A percentile compares a stretch with the other conserved stretches of the same genome.
These are phyloP conservation scores for Zymoseptoria ardabiliae DNA, from an alignment of 2,329 filamentous ascomycete species.

Conservation along the genomic window DNA sequence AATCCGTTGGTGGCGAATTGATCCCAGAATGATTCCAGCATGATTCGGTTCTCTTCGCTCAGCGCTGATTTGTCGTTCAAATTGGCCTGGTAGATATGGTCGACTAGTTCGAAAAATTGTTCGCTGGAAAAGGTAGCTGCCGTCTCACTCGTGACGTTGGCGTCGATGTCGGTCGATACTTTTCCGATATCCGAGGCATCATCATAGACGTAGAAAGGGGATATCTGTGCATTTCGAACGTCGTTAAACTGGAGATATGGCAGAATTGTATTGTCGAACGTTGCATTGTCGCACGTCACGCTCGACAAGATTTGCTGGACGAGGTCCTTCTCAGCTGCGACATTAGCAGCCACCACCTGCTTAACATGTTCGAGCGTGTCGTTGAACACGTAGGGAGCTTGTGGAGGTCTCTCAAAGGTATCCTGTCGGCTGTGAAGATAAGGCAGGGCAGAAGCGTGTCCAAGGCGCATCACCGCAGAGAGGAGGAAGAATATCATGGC, in stretches of 20 bases:
- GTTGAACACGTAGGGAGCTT: slow-evolving; percentile 66
- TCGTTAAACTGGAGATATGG: slow-evolving; percentile 59
- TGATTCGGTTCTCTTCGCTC: slow-evolving; percentile 58
- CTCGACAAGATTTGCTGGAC: slow-evolving; percentile 59
- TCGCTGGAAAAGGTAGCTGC: slow-evolving; percentile 71
- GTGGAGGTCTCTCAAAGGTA: slow-evolving; percentile 63
- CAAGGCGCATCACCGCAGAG: not conserved
- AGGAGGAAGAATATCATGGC: not conserved
- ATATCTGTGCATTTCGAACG: slow-evolving; percentile 34
- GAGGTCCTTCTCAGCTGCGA: slow-evolving; percentile 52
- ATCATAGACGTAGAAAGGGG: slow-evolving; percentile 44
- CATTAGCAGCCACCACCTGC: slow-evolving; percentile 52
- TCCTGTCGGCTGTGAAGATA: slow-evolving; percentile 28
- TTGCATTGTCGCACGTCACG: slow-evolving; percentile 45
- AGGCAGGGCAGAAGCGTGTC: not conserved
- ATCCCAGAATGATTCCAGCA: slow-evolving; percentile 67
- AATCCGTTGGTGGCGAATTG: slow-evolving; percentile 67
- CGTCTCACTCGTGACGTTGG: slow-evolving; percentile 52
- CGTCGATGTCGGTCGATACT: slow-evolving; percentile 37
- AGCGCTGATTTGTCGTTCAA: slow-evolving; percentile 41
- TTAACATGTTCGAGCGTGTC: slow-evolving; percentile 62
- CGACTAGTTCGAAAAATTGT: slow-evolving; percentile 56
- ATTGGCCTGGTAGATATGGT: slow-evolving; percentile 40
- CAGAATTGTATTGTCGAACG: slow-evolving; percentile 48
- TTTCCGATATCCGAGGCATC: slow-evolving; percentile 38